Evolutionary conservation across 768 basidiomycete genomes (phyloP).

Genomic region (Strobilomyces echinocephalus): DNA sequence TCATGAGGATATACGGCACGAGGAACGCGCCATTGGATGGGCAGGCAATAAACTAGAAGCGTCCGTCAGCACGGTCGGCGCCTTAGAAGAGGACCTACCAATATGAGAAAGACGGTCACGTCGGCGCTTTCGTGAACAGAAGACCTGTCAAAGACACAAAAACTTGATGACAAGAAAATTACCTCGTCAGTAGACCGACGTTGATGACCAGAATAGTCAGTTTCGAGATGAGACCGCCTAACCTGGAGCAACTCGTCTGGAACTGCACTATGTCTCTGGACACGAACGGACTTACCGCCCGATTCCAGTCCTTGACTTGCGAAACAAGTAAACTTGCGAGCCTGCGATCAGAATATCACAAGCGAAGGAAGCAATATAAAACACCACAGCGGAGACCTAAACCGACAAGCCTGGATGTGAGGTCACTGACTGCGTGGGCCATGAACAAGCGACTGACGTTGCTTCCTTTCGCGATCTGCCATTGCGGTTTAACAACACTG

Average conservation of each 20-base stretch:
- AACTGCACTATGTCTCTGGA: not conserved
- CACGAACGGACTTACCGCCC: constrained; percentile 20
- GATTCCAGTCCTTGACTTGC: constrained; percentile 27
- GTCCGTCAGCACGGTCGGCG: not conserved
- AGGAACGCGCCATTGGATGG: constrained; percentile 34
- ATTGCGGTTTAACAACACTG: constrained; percentile 29
- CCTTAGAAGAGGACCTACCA: constrained; percentile 7
- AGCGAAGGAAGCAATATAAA: constrained; percentile 31
- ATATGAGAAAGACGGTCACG: constrained; percentile 24
- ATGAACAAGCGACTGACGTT: constrained; percentile 20
- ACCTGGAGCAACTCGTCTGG: constrained; percentile 10
- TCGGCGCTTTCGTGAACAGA: constrained; percentile 22
- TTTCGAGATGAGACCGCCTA: constrained; percentile 31
- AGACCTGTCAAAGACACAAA: not conserved
- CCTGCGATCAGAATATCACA: constrained; percentile 34
- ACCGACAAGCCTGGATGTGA: not conserved
- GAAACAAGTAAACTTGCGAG: constrained; percentile 32
- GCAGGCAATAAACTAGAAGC: constrained; percentile 30
- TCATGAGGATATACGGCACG: constrained; percentile 36
- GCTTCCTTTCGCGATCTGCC: constrained; percentile 30
- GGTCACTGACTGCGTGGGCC: not conserved
- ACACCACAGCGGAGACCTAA: constrained; percentile 30
- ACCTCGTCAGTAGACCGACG: constrained; percentile 35
- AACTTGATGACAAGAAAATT: not conserved
- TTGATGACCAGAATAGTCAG: constrained; percentile 33